Evolutionary conservation across 768 basidiomycete genomes (phyloP).

Genomic region (Tylopilus felleus): DNA sequence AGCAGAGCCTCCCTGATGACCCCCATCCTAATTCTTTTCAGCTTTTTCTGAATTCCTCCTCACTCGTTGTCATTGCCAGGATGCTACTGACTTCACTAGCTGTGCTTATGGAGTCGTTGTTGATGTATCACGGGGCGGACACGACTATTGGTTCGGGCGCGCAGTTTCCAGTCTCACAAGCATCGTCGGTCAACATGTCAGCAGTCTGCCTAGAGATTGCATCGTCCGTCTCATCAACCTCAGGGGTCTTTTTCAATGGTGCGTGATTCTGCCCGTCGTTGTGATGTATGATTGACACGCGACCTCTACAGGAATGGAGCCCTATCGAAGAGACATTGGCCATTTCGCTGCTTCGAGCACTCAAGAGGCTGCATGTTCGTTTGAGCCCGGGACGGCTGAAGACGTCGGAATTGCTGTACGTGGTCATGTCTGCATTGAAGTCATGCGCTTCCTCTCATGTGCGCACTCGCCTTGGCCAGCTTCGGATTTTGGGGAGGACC

Average conservation of each 20-base stretch:
- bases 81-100: slow-evolving; percentile 6
- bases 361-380: slow-evolving; percentile 47
- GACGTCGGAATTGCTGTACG: slow-evolving; percentile 51
- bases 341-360: slow-evolving; percentile 52
- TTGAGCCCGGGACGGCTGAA: slow-evolving; percentile 54
- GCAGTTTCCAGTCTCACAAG: not conserved
- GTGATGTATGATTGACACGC: slow-evolving; percentile 7
- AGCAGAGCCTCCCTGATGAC: slow-evolving; percentile 4
- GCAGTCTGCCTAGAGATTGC: slow-evolving; percentile 21
- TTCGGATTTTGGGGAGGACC: slow-evolving; percentile 43
- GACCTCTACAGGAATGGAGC: slow-evolving; percentile 14
- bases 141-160: not conserved
- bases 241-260: slow-evolving; percentile 26
- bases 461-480: slow-evolving; percentile 30
- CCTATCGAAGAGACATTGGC: slow-evolving; percentile 40
- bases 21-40: slow-evolving; percentile 1
- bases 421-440: not conserved
- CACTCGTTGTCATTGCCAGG: not conserved
- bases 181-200: slow-evolving; percentile 1
- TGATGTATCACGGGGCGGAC: not conserved
- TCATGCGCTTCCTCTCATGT: not conserved
- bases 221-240: slow-evolving; percentile 16
- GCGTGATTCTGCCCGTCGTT: not conserved
- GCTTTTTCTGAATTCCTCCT: slow-evolving; percentile 2
- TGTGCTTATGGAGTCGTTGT: slow-evolving; percentile 8